phyloP scores from a whole-genome alignment of 805 yeast genomes.

The Candida gorgasii region DNA sequence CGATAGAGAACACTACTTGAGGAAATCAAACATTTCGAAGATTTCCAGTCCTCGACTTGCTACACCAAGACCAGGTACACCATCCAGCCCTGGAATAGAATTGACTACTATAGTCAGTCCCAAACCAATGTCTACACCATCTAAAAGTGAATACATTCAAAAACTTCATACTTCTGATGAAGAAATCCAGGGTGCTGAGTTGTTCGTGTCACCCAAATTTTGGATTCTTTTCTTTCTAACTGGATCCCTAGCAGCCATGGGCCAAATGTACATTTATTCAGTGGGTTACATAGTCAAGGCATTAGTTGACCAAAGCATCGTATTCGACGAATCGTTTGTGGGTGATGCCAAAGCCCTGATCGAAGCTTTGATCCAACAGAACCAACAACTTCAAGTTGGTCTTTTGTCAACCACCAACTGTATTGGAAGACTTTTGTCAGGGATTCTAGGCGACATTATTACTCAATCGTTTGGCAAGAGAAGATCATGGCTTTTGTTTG shows the following conservation, averaged over 20 bases:
- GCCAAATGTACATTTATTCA: slow-evolving; percentile 49
- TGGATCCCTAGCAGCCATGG: slow-evolving; percentile 43
- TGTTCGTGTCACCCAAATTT: slow-evolving; percentile 25
- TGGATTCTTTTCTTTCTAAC: slow-evolving; percentile 41
- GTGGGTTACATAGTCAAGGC: slow-evolving; percentile 49
- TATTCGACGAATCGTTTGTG: slow-evolving; percentile 24
- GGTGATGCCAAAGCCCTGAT: slow-evolving; percentile 15
- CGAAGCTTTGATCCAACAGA: slow-evolving; percentile 43
- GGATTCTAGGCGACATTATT: slow-evolving; percentile 63
- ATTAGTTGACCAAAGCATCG: slow-evolving; percentile 21
- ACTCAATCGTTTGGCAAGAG: slow-evolving; percentile 45
- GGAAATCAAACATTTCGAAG: slow-evolving; percentile 8
- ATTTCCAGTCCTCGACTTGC: slow-evolving; percentile 6
- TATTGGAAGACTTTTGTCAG: slow-evolving; percentile 63
- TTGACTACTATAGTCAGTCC: slow-evolving; percentile 3
- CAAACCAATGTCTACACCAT: not conserved
- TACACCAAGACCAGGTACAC: slow-evolving; percentile 6
- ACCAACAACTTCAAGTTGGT: slow-evolving; percentile 74
- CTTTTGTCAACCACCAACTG: slow-evolving; percentile 69
- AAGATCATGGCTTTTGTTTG: slow-evolving; percentile 54
- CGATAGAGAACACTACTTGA: slow-evolving; percentile 32
- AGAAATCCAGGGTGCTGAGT: slow-evolving; percentile 7
- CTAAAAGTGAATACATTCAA: slow-evolving; percentile 5
- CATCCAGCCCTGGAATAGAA: slow-evolving; percentile 2
- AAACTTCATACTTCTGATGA: slow-evolving; percentile 1